Evolutionary conservation across 139 green algal genomes (phyloP), one percentile per base, ranked within the genome.

Genomic region (Micractinium sp.): DNA sequence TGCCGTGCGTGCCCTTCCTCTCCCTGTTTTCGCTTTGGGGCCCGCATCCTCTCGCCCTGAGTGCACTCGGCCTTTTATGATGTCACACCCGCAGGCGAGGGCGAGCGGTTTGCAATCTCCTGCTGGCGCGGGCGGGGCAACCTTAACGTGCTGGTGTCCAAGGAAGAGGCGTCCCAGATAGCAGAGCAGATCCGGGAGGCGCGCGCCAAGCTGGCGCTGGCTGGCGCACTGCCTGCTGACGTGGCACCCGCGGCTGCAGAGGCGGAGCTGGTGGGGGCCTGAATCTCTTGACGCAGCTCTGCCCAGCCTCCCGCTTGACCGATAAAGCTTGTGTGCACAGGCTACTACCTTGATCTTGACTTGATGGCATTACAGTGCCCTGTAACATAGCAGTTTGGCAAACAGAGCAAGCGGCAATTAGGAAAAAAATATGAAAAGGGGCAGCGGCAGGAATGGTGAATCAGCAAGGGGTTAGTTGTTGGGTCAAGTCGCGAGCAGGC

Each of bases 111-210:
- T 39, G 95, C 95, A 2, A 90, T 99, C 38, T 90, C 93, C 63
- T 97, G 93, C 85, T 99, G 97, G 97, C 94, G 94, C 60, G 96
- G 95, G 33, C 91, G 92, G 27, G 92, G 89, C n/a, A 95, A 69
- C 78, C 35, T 98, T 23, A 96, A 94, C 33, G 91, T 98, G 53
- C 94, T 99, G 87, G 95, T 97, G 39, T 92, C 91, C 88, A 97
- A 97, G 93, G 85, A 87, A 14, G 95, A 56, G 47, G 47, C 47
- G 7, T 56, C 47, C 7, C 47, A 56, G 47, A 56, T 56, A 9
- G 47, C 47, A 9, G 95, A 97, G 74, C 94, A 95, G 89, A 88
- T 97, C 18, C 63, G 38, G 29, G 79, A 82, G n/a, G 81, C 71
- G 14, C 78, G 53, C 1, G n/a, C 39, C 35, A 85, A 85, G 56